Evolutionary conservation across 1,139 yeast genomes (phyloP), one percentile per base, ranked within the genome.

Genomic region (Suhomyces bribrorum): DNA sequence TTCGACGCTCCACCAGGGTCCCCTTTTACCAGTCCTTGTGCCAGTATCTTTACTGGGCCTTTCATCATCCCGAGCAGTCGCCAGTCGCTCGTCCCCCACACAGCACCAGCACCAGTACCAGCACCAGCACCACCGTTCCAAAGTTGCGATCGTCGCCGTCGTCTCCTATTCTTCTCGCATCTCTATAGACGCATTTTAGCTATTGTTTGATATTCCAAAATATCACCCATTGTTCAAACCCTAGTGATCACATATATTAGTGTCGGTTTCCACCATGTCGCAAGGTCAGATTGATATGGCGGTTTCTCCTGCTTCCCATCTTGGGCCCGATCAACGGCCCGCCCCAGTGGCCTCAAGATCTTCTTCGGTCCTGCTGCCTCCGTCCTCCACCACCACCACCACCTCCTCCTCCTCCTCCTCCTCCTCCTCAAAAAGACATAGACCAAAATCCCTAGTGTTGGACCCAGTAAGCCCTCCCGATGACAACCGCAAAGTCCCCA

Each of bases 361-460:
- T 11, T 36, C 42, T 11, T 39, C 35, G 7, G 27, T 30, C 30
- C 39, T 34, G 25, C 37, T 37, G 13, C 31, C 22, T 5, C n/a
- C n/a, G 16, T 9, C 14, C n/a, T 11, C 20, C 12, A 12, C 25
- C 32, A 20, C 14, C 31, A 27, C 23, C n/a, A n/a, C n/a, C n/a
- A n/a, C n/a, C 14, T 31, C 17, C 17, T 20, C 5, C 11, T 14
- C 11, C 26, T 14, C n/a, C n/a, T n/a, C n/a, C n/a, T n/a, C n/a
- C n/a, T n/a, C 28, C 26, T 12, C 40, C 33, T 13, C 34, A 34
- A 43, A 50, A 36, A 56, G 56, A 44, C 66, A 55, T 43, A 51
- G 64, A 41, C 68, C 69, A 13, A 39, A 44, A 38, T 52, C 62
- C 6, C 51, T 59, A 29, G 48, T 56, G 26, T 47, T 59, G 22